Evolutionary conservation across 2,329 filamentous ascomycete species (phyloP), one percentile per base, ranked within the genome.

Genomic region (Pseudogymnoascus sp.): DNA sequence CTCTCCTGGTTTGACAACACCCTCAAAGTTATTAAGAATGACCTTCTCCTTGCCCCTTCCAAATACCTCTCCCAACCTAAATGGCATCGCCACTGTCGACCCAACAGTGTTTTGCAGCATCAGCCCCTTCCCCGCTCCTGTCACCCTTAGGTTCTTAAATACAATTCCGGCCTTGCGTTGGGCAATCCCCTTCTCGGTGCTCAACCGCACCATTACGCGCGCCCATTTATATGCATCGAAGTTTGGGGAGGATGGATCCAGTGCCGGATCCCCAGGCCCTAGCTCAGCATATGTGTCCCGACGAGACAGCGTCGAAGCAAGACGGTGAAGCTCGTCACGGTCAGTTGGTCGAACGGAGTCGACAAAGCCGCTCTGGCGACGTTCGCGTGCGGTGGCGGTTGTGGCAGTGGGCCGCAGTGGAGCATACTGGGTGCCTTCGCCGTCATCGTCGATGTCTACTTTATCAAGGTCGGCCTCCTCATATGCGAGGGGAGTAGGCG

Each of bases 21-120:
- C 88, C 64, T 89, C 81, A 64, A 90, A 88, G 45, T 80, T 76
- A 45, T 80, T 79, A 11, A 90, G 75, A 64, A 90, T 90, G 2
- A 81, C 79, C 67, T 83, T 85, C 65, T 81, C 79, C 0, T 77
- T 73, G 16, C 78, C 75, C 45, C 78, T 78, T 21, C 77, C 80
- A 59, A 89, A 77, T 43, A 81, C 75, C 63, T 89, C 83, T 0
- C 81, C 77, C 0, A 83, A 70, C 1, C 84, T 79, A 21, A 89
- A 74, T 0, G 86, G 88, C 0, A 82, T 77, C 64, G 82, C 72
- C 21, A 89, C 71, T 6, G 84, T 74, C 1, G 85, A 85, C 1
- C 77, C 80, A 2, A 91, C 85, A 2, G 84, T 90, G 62, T 85
- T 78, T 70, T 92, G 89, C 1, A 90, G 76, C 66, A 90, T 86